Evolutionary conservation across 768 basidiomycete genomes (phyloP).

Genomic region (Kwoniella sp.): DNA sequence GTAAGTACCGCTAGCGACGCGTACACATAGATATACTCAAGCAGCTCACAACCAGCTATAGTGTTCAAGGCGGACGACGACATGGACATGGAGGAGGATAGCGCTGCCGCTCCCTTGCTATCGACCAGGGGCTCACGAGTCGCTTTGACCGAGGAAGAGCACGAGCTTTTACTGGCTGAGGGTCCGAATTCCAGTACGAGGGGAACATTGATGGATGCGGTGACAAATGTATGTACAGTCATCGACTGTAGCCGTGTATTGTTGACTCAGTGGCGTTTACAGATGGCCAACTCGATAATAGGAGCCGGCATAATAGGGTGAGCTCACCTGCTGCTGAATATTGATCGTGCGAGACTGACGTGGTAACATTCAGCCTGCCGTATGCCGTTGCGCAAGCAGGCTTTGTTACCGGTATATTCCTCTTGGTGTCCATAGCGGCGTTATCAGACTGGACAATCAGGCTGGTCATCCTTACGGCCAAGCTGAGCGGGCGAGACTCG

Average conservation of each 20-base stretch:
- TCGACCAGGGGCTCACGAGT: not conserved
- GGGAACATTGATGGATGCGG: constrained; percentile 16
- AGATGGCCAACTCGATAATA: constrained; percentile 28
- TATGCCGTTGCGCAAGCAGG: constrained; percentile 94
- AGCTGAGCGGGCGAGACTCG: constrained; percentile 83
- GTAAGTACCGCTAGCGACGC: too few relatives aligned
- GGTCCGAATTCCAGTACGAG: constrained; percentile 7
- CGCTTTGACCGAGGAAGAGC: constrained; percentile 6
- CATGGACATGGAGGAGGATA: constrained; percentile 4
- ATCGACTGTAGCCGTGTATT: not conserved
- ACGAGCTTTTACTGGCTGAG: constrained; percentile 11
- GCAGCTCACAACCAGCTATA: not conserved
- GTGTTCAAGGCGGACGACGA: constrained; percentile 17
- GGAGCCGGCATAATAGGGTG: constrained; percentile 27
- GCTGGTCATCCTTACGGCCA: constrained; percentile 90
- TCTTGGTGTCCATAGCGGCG: constrained; percentile 71
- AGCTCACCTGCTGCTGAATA: not conserved
- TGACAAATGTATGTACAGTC: constrained; percentile 14
- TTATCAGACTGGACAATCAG: constrained; percentile 88
- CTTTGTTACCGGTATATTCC: constrained; percentile 77
- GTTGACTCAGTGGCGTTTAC: not conserved
- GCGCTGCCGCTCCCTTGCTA: constrained; percentile 7
- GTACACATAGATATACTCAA: not conserved
- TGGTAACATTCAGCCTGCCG: constrained; percentile 83
- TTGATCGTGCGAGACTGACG: too few relatives aligned